These are phyloP conservation scores for Plenodomus lindquistii DNA, from an alignment of 2,329 filamentous ascomycete genomes.

Conservation along the genomic window DNA sequence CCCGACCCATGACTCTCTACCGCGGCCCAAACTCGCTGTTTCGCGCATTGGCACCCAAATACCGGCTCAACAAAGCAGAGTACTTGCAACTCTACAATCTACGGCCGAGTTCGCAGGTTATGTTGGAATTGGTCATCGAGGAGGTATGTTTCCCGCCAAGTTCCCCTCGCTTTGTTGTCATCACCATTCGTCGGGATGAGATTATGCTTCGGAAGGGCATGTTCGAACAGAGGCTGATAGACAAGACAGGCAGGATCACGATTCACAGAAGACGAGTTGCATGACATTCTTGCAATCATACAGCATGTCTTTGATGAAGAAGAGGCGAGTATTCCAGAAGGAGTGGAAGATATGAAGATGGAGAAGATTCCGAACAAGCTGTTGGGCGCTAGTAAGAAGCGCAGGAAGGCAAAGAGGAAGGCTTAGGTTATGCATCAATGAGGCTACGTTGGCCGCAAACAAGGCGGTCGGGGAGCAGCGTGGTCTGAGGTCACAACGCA, in stretches of 20 bases:
- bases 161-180: background rate
- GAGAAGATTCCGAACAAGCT: conserved; percentile 35
- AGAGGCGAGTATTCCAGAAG: conserved; percentile 30
- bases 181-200: too few relatives aligned
- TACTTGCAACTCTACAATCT: conserved; percentile 46
- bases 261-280: conserved; percentile 35
- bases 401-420: conserved; percentile 19
- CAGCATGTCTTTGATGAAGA: conserved; percentile 36
- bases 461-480: background rate
- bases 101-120: conserved; percentile 33
- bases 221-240: background rate
- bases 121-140: conserved; percentile 41
- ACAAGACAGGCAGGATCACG: conserved; percentile 25
- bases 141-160: conserved; percentile 27
- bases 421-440: background rate
- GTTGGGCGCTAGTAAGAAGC: conserved; percentile 32
- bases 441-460: background rate
- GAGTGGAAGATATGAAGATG: conserved; percentile 32
- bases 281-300: conserved; percentile 34
- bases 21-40: conserved; percentile 37
- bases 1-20: conserved; percentile 40
- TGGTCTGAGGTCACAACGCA: too few relatives aligned
- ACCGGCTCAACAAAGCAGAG: conserved; percentile 43
- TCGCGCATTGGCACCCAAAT: conserved; percentile 33
- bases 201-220: background rate